Base-by-base conservation (phyloP, 164 flowering plant species). In the Saururus chinensis region DNA sequence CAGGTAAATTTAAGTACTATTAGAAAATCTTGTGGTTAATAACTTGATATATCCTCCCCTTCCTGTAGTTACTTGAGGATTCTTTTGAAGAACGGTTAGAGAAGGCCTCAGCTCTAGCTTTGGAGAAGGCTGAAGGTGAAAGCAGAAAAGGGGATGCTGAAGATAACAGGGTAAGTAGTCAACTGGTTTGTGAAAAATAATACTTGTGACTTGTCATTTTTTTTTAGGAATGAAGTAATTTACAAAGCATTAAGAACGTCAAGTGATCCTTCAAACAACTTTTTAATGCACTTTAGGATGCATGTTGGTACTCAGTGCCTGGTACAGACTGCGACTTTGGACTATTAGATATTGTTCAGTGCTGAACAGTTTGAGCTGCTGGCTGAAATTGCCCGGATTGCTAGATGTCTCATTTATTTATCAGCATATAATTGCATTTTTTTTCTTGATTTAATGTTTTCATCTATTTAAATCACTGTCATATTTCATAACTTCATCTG, bases 1-100 rank as follows among this genome's bases (percentile, higher is more conserved):
- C 22, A 56, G 61, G 49, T 60, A 21, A 19, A 30, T 40, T 45
- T 45, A 12, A 45, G 4, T 45, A 8, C 12, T 13, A 41, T 45
- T 3, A 12, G 14, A 45, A 45, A 45, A 45, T 45, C 12, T 45
- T 45, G 49, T 45, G n/a, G n/a, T n/a, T n/a, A n/a, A n/a, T n/a
- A n/a, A 12, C 49, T 45, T 45, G 11, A 45, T 45, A 45, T 41
- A 12, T 45, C 11, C 17, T 45, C 11, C 17, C 49, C 11, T 45
- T 12, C 48, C 40, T 40, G 17, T 69, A 93, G 97, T 76, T 93
- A 77, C 96, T 93, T 71, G 99, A 88, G 83, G 96, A 90, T 74
- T 85, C 93, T 67, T 64, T 90, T 56, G 96, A 90, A 73, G 96
- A 88, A 17, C 88, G 85, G 53, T 63, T 87, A 71, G 99, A 95